Percentiles rank a stretch among this genome's conserved stretches.
phyloP scores from a whole-genome alignment of 2,329 filamentous ascomycete genomes.

The Aspergillus sp. region DNA sequence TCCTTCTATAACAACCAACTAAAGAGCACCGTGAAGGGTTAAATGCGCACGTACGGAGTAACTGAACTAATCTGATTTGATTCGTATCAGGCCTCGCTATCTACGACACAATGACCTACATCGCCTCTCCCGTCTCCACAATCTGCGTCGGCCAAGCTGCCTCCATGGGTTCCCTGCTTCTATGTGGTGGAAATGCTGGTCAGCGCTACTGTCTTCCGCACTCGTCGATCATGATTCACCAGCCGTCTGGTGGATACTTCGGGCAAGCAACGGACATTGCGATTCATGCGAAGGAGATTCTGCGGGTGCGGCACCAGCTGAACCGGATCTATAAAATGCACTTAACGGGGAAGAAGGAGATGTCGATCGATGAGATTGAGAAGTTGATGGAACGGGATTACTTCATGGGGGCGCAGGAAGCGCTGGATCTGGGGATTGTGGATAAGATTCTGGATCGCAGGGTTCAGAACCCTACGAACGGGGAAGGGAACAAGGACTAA shows the following conservation, averaged over 20 bases:
- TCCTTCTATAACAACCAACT: neutral
- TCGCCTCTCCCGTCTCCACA: constrained; percentile 86
- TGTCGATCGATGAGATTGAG: constrained; percentile 79
- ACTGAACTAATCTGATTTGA: neutral
- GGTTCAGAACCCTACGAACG: constrained; percentile 25
- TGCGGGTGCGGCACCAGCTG: constrained; percentile 78
- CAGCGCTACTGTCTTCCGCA: constrained; percentile 91
- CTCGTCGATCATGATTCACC: constrained; percentile 94
- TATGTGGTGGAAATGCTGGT: constrained; percentile 80
- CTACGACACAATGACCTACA: constrained; percentile 99
- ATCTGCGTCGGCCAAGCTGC: constrained; percentile 94
- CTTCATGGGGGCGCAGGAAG: constrained; percentile 86
- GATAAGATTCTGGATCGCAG: constrained; percentile 73
- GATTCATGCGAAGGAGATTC: constrained; percentile 96
- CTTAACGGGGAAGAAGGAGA: constrained; percentile 67
- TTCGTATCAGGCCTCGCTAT: constrained; percentile 62
- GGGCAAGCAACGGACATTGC: constrained; percentile 78
- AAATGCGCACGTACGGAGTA: neutral
- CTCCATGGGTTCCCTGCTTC: constrained; percentile 87
- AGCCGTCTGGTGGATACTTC: constrained; percentile 75
- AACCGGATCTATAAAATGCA: constrained; percentile 89
- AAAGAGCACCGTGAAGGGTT: neutral
- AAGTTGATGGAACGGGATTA: constrained; percentile 96
- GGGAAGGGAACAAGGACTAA: constrained; percentile 19
- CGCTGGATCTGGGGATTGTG: constrained; percentile 84